phyloP scores from a whole-genome alignment of 345 rosid genomes.

The Syzygium grande region DNA sequence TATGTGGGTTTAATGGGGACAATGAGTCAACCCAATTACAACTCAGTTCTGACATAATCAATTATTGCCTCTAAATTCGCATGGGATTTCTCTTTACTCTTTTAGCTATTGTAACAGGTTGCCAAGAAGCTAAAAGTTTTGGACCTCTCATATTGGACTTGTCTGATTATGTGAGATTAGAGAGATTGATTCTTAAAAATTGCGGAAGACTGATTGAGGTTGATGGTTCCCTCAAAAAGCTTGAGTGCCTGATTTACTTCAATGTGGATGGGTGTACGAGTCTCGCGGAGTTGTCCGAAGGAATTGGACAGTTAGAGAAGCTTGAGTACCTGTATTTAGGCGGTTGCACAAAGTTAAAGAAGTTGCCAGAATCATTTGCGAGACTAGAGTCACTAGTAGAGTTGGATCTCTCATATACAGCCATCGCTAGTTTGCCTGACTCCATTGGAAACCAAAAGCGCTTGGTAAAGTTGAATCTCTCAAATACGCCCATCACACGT shows the following conservation, averaged over 20 bases:
- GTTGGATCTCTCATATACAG: too few relatives aligned
- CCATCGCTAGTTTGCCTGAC: too few relatives aligned
- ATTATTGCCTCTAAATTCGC: not conserved
- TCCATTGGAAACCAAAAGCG: too few relatives aligned
- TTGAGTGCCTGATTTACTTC: not conserved
- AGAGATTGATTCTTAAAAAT: conserved; percentile 14
- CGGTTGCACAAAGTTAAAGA: too few relatives aligned
- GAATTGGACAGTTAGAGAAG: not conserved
- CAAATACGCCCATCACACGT: too few relatives aligned
- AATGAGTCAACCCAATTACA: not conserved
- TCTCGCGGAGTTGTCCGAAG: not conserved
- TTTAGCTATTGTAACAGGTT: not conserved
- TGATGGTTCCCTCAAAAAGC: conserved; percentile 14
- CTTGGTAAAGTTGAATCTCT: too few relatives aligned
- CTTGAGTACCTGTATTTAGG: not conserved
- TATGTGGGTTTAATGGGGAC: not conserved
- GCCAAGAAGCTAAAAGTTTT: not conserved
- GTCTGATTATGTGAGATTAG: conserved; percentile 6
- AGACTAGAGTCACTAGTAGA: too few relatives aligned
- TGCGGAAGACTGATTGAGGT: conserved; percentile 12
- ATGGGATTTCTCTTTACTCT: not conserved
- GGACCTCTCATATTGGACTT: conserved; percentile 1
- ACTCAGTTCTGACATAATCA: too few relatives aligned
- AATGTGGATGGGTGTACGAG: not conserved
- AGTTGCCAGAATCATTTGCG: too few relatives aligned